Base-by-base conservation (phyloP, 805 yeast species). In the Kazachstania africana region DNA sequence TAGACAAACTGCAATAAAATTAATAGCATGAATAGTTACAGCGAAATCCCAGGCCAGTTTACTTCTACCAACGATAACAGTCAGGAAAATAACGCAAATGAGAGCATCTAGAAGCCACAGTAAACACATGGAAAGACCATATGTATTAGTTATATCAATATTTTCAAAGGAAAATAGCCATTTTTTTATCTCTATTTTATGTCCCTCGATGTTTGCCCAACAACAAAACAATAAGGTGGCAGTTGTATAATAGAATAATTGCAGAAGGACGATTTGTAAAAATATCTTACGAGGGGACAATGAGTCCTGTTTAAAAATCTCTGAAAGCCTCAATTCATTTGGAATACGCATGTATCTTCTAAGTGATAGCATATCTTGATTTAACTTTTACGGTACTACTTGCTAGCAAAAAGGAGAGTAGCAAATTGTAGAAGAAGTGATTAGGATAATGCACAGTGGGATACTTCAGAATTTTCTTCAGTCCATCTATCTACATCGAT, bases 1-100 rank as follows among this genome's bases (percentile, higher is more conserved):
- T 1, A 71, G 37, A 73, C 82, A 75, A 0, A 75, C 82, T 3
- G 83, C 74, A 3, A 75, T 32, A 16, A 88, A 55, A 57, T 88
- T 78, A 31, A 91, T 68, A 15, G 79, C 72, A 55, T 91, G 95
- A 12, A 88, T 72, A 0, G 98, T 91, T n/a, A 88, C 50, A 8
- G 95, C 95, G 60, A 91, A 88, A 57, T 88, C 98, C 80, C 95
- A 80, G 0, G 96, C 97, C 30, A 88, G 61, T 53, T 88, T 91
- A 26, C 94, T 80, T 35, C 97, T 65, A 0, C 97, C 95, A 9
- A 88, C 95, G 17, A 88, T 75, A 2, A 87, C 57, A 1, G 94
- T 83, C 48, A 88, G 75, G 49, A 83, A 84, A 8, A 83, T 55
- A 1, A 85, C 95, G 43, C 94, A 78, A 25, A 91, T 61, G 27